phyloP scores from a whole-genome alignment of 1,284 basidiomycete genomes.

The Cryptococcus sp. region DNA sequence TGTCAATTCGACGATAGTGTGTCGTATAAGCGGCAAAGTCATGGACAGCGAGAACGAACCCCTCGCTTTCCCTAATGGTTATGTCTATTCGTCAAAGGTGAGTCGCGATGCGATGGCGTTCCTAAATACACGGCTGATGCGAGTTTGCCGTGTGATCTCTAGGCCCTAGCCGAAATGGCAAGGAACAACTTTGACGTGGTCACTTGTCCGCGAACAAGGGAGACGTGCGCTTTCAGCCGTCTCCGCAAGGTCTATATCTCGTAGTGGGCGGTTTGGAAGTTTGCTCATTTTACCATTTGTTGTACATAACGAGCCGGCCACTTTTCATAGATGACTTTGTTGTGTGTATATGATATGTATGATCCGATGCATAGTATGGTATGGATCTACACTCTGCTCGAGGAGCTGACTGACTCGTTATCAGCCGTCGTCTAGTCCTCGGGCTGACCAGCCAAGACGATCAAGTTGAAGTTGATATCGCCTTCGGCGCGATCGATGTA shows the following conservation, averaged over 20 bases:
- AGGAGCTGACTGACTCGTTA: no score
- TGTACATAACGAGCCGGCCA: neutral
- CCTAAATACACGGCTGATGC: neutral
- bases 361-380: neutral
- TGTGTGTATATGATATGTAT: neutral
- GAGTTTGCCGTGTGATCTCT: conserved; percentile 6
- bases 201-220: conserved; percentile 74
- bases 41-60: conserved; percentile 93
- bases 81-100: conserved; percentile 89
- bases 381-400: neutral
- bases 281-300: neutral
- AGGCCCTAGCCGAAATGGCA: conserved; percentile 84
- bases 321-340: neutral
- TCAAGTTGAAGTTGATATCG: conserved; percentile 52
- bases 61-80: conserved; percentile 86
- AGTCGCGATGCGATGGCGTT: conserved; percentile 31
- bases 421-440: conserved; percentile 20
- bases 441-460: conserved; percentile 49
- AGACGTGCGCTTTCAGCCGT: conserved; percentile 64
- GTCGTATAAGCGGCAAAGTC: conserved; percentile 82
- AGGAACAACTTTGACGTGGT: conserved; percentile 69
- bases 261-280: conserved; percentile 23
- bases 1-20: conserved; percentile 92
- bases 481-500: conserved; percentile 59
- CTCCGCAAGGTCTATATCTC: conserved; percentile 88